These are phyloP conservation scores for Pythium myriotylum DNA, from an alignment of 352 stramenopile genomes.

Conservation along the genomic window DNA sequence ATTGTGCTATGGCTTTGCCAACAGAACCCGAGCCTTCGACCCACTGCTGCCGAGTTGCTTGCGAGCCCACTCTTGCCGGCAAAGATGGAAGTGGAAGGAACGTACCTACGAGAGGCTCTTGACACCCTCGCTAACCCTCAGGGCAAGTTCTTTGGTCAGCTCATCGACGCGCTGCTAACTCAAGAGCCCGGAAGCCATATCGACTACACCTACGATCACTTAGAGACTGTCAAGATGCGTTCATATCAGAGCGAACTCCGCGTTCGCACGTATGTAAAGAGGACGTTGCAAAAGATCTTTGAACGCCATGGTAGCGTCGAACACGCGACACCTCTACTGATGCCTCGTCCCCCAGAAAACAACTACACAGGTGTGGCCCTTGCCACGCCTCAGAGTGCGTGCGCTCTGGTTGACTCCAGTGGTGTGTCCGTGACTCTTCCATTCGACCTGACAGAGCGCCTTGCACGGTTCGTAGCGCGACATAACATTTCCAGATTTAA, in stretches of 20 bases:
- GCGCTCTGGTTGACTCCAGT: conserved; percentile 67
- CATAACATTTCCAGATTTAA: conserved; percentile 84
- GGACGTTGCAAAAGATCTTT: conserved; percentile 77
- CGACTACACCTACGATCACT: conserved; percentile 86
- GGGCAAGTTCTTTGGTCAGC: conserved; percentile 87
- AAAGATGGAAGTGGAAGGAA: conserved; percentile 86
- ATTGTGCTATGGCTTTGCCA: conserved; percentile 90
- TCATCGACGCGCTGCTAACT: conserved; percentile 78
- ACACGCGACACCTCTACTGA: conserved; percentile 76
- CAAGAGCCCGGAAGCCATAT: conserved; percentile 80
- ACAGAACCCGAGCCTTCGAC: conserved; percentile 63
- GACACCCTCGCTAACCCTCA: conserved; percentile 88
- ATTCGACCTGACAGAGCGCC: conserved; percentile 83
- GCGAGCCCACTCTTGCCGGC: conserved; percentile 65
- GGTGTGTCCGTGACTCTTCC: conserved; percentile 82
- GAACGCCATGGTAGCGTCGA: conserved; percentile 81
- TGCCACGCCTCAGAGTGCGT: conserved; percentile 57
- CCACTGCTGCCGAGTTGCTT: conserved; percentile 74
- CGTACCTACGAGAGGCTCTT: conserved; percentile 81
- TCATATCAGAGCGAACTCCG: conserved; percentile 67
- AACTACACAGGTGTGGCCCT: conserved; percentile 72
- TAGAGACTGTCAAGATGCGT: conserved; percentile 81
- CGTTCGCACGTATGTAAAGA: conserved; percentile 69
- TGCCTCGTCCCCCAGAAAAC: conserved; percentile 64
- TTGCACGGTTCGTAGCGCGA: conserved; percentile 78